Conservation (phyloP, 768 basidiomycete species). For the Clitopilus passeckerianus region DNA sequence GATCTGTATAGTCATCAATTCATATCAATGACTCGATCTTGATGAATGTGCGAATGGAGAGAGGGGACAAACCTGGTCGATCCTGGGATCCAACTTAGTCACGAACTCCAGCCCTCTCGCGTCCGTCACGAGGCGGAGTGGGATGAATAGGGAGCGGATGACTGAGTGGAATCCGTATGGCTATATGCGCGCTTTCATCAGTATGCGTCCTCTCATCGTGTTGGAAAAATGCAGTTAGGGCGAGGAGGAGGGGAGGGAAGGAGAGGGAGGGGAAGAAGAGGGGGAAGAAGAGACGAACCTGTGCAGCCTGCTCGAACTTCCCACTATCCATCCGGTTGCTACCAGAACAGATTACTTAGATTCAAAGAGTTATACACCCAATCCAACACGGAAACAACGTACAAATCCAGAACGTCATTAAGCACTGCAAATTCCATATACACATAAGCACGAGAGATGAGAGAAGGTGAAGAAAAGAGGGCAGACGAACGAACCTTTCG, state of each 20-base stretch:
- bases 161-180: slow-evolving; percentile 62
- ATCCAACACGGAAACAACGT: too few species aligned
- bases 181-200: slow-evolving; percentile 7
- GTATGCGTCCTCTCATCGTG: too few species aligned
- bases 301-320: slow-evolving; percentile 50
- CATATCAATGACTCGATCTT: neutral
- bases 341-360: too few species aligned
- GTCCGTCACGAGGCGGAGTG: slow-evolving; percentile 49
- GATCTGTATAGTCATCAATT: neutral
- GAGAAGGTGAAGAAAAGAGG: too few species aligned
- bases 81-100: slow-evolving; percentile 48
- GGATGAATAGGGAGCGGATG: slow-evolving; percentile 53
- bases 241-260: too few species aligned
- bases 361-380: too few species aligned
- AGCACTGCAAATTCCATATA: too few species aligned
- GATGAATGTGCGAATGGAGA: too few species aligned
- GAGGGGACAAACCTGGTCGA: slow-evolving; percentile 33
- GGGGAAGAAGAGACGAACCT: too few species aligned
- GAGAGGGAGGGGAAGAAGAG: too few species aligned
- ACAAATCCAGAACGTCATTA: slow-evolving; percentile 62
- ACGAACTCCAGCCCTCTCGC: slow-evolving; percentile 54
- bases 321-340: slow-evolving; percentile 66
- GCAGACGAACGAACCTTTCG: slow-evolving; percentile 51
- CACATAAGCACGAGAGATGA: neutral
- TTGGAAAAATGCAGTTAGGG: too few species aligned